These are phyloP conservation scores for Candida xiaguanensis DNA, from an alignment of 805 yeast species.

Conservation along the genomic window DNA sequence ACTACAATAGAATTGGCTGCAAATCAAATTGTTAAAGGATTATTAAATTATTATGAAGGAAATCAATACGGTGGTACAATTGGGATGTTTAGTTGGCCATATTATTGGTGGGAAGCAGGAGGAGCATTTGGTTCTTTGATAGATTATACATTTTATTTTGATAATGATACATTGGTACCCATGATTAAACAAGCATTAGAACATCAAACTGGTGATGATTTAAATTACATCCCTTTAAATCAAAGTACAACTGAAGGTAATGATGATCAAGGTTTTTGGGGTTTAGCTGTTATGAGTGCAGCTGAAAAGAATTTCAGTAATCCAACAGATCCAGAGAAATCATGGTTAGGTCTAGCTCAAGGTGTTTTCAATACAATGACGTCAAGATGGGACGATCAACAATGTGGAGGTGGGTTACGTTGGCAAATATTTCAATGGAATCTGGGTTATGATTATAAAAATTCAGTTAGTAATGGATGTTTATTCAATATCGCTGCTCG, in stretches of 20 bases:
- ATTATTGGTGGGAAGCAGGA: slow-evolving; percentile 99
- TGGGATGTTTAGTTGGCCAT: slow-evolving; percentile 86
- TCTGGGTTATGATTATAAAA: slow-evolving; percentile 43
- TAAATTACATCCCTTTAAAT: slow-evolving; percentile 81
- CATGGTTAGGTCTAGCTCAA: slow-evolving; percentile 40
- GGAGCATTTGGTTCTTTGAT: slow-evolving; percentile 88
- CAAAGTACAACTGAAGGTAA: slow-evolving; percentile 94
- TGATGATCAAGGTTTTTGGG: slow-evolving; percentile 98
- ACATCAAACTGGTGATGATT: slow-evolving; percentile 62
- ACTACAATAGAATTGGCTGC: slow-evolving; percentile 54
- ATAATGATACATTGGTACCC: slow-evolving; percentile 63
- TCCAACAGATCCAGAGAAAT: slow-evolving; percentile 31
- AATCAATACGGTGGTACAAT: slow-evolving; percentile 64
- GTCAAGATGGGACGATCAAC: slow-evolving; percentile 37
- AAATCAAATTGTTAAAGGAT: slow-evolving; percentile 60
- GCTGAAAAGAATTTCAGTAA: slow-evolving; percentile 83
- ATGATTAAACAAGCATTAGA: slow-evolving; percentile 58
- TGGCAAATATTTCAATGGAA: slow-evolving; percentile 51
- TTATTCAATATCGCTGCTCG: slow-evolving; percentile 45
- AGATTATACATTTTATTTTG: slow-evolving; percentile 70
- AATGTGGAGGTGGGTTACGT: slow-evolving; percentile 42
- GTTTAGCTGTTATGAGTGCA: slow-evolving; percentile 85
- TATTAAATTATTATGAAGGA: slow-evolving; percentile 81
- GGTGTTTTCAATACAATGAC: slow-evolving; percentile 45
- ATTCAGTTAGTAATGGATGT: slow-evolving; percentile 43